Evolutionary conservation across 441 rosid genomes (phyloP).

Genomic region (Dalechampia spathulata): DNA sequence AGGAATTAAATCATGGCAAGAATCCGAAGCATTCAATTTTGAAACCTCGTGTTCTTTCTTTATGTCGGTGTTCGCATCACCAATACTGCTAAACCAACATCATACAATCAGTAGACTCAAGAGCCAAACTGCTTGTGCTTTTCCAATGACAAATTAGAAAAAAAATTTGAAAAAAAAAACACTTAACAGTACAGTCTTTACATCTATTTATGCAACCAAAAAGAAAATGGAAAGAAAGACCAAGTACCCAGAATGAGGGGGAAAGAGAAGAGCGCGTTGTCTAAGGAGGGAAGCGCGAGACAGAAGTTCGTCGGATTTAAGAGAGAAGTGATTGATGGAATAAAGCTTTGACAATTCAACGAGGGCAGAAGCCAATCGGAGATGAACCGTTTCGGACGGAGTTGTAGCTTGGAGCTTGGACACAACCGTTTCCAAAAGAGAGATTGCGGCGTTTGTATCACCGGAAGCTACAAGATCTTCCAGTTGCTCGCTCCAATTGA

Average conservation of each 20-base stretch:
- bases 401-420: constrained; percentile 33
- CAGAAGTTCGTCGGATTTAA: constrained; percentile 65
- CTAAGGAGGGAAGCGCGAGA: constrained; percentile 51
- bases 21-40: background rate
- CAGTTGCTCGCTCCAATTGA: constrained; percentile 75
- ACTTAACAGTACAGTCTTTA: too few relatives aligned
- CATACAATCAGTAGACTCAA: background rate
- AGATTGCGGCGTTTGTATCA: constrained; percentile 52
- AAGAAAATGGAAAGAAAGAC: background rate
- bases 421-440: constrained; percentile 52
- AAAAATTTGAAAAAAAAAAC: too few relatives aligned
- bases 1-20: constrained; percentile 2
- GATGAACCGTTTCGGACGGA: constrained; percentile 25
- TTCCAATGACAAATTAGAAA: too few relatives aligned
- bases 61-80: constrained; percentile 8
- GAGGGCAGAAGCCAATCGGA: constrained; percentile 56
- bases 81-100: constrained; percentile 12
- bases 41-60: constrained; percentile 12
- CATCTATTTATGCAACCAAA: background rate
- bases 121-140: too few relatives aligned
- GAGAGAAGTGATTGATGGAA: constrained; percentile 61
- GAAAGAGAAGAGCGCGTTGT: constrained; percentile 26
- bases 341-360: constrained; percentile 58
- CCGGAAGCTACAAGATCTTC: constrained; percentile 75
- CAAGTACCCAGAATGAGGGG: constrained; percentile 22